phyloP scores from a whole-genome alignment of 441 rosid genomes.

The Populus hybrid region DNA sequence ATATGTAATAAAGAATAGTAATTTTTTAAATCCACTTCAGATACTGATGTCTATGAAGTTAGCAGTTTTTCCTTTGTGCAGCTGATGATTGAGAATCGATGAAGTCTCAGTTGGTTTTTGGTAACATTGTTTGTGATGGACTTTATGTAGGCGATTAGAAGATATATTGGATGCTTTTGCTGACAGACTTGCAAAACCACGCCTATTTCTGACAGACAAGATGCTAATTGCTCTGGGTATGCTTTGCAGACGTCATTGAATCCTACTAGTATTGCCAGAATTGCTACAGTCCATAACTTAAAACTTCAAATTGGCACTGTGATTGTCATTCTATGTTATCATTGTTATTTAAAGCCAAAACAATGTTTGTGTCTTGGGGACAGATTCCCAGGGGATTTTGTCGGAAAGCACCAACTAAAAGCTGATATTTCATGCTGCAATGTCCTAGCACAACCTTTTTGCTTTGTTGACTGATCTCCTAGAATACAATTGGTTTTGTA shows the following conservation, averaged over 20 bases:
- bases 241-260: conserved; percentile 9
- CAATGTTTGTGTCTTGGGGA: neutral
- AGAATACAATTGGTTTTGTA: neutral
- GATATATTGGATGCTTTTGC: conserved; percentile 91
- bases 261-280: conserved; percentile 2
- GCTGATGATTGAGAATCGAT: neutral
- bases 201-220: conserved; percentile 83
- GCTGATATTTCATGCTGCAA: neutral
- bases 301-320: neutral
- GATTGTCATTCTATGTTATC: neutral
- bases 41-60: neutral
- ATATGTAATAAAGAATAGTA: neutral
- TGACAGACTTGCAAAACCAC: conserved; percentile 83
- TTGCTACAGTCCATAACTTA: neutral
- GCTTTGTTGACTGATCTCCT: neutral
- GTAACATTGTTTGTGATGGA: conserved; percentile 16
- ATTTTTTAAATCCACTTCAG: neutral
- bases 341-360: neutral
- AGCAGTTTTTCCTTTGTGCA: neutral
- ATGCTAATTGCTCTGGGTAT: conserved; percentile 89
- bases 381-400: too few relatives aligned
- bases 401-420: too few relatives aligned
- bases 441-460: neutral
- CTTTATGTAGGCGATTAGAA: conserved; percentile 63
- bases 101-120: conserved; percentile 13